These are phyloP conservation scores for Aspergillus saccharolyticus DNA, from an alignment of 495 filamentous ascomycete species.

Conservation along the genomic window DNA sequence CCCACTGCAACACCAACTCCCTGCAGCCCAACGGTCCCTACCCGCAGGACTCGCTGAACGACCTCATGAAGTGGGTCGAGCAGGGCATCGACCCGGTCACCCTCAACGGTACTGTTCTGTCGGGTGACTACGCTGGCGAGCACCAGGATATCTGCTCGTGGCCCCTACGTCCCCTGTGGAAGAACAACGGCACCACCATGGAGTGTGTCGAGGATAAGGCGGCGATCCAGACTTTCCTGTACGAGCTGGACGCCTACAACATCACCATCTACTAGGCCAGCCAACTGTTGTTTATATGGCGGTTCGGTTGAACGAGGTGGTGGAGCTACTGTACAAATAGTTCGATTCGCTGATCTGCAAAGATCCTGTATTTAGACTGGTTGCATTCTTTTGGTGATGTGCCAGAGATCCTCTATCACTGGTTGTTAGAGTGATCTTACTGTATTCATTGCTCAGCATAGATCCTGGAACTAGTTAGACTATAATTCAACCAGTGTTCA, in stretches of 20 bases:
- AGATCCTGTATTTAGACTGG: no score
- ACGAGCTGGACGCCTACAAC: conserved; percentile 23
- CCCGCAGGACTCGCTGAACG: conserved; percentile 39
- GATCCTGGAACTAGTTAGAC: no score
- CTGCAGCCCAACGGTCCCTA: conserved; percentile 40
- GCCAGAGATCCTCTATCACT: no score
- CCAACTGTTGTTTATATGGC: no score
- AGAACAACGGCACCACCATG: conserved; percentile 17
- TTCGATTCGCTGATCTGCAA: no score
- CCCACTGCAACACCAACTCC: conserved; percentile 40
- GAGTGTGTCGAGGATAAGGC: conserved; percentile 41
- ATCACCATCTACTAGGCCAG: conserved; percentile 1
- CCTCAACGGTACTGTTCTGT: conserved; percentile 28
- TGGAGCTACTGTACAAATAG: no score
- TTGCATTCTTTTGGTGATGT: no score
- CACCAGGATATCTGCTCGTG: conserved; percentile 38
- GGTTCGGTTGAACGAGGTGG: no score
- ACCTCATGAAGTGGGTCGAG: conserved; percentile 45
- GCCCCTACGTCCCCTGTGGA: conserved; percentile 42
- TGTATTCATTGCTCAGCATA: no score
- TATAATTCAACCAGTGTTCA: no score
- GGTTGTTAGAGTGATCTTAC: no score
- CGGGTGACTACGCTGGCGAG: conserved; percentile 24
- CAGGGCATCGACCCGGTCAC: conserved; percentile 31
- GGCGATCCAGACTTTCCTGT: conserved; percentile 36